Evolutionary conservation across 169 alveolate species (phyloP).

Genomic region (Cryptosporidium muris): DNA sequence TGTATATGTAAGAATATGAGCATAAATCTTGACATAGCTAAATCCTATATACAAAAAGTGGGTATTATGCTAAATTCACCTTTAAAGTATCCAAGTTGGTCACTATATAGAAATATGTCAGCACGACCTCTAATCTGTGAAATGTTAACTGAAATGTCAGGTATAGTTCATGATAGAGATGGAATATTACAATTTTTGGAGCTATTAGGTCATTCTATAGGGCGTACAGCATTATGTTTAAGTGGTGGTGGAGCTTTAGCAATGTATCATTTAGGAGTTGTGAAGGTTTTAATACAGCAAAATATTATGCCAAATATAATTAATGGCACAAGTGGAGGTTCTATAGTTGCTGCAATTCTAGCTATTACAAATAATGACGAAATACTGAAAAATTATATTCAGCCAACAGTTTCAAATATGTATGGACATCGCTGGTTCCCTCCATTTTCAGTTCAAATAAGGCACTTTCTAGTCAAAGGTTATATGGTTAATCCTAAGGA

Average conservation of each 20-base stretch:
- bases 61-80: too few relatives aligned
- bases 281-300: slow-evolving; percentile 74
- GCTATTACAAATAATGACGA: slow-evolving; percentile 79
- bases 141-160: background rate
- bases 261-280: slow-evolving; percentile 77
- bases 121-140: background rate
- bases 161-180: slow-evolving; percentile 43
- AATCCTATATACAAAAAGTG: too few relatives aligned
- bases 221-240: slow-evolving; percentile 77
- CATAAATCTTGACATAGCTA: too few relatives aligned
- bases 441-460: slow-evolving; percentile 62
- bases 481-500: slow-evolving; percentile 68
- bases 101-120: too few relatives aligned
- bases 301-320: slow-evolving; percentile 78
- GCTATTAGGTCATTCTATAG: slow-evolving; percentile 71
- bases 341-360: slow-evolving; percentile 82
- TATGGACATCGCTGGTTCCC: slow-evolving; percentile 73
- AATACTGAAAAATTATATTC: slow-evolving; percentile 71
- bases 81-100: too few relatives aligned
- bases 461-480: slow-evolving; percentile 68
- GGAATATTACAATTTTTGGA: slow-evolving; percentile 62
- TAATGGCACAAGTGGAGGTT: slow-evolving; percentile 83
- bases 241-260: slow-evolving; percentile 80
- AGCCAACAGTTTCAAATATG: slow-evolving; percentile 65
- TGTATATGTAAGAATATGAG: too few relatives aligned